Base-by-base conservation (phyloP, 305 asterid species). In the Fraxinus xanthoxyloides region DNA sequence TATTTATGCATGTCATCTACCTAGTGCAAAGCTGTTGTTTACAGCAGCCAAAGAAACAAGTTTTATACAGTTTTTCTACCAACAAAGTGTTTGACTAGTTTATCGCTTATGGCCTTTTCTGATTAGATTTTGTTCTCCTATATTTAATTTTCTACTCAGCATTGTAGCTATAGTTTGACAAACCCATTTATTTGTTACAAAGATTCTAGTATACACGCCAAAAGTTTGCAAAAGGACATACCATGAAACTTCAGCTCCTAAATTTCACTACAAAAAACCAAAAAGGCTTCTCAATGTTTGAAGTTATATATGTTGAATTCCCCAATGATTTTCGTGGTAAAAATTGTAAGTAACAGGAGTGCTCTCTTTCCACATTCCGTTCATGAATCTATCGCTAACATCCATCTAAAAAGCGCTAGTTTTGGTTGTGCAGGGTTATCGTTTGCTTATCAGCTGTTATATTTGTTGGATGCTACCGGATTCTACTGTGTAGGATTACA, bases 361-460 rank as follows among this genome's bases (percentile, higher is more conserved):
- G 31, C 24, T 54, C 15, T 31, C 80, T 75, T 48, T 82, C 61
- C 48, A 21, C 79, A 79, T 81, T 69, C 32, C 23, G 75, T 46
- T 7, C 77, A 26, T 72, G 78, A 77, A 81, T 61, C 26, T 61
- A 67, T 75, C 77, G 36, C 65, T 80, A 30, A 34, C 84, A 77
- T 34, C 35, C 43, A 81, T 84, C 87, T 86, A 79, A 86, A 67
- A 67, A 80, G 82, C 40, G 15, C 63, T 54, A 78, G 23, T 77
- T 61, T 82, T 10, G 43, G 35, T 48, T 80, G 30, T 90, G 89
- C 92, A 96, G 99, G 99, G 83, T 87, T 93, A 24, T 92, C 91
- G 32, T 96, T 96, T 90, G 95, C 98, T 73, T 96, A 96, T 86
- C 98, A 96, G 93, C 91, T 96, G 36, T 89, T 96, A 83, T 96